Evolutionary conservation across 805 yeast species (phyloP).

Genomic region (Wickerhamomyces chaumierensis): DNA sequence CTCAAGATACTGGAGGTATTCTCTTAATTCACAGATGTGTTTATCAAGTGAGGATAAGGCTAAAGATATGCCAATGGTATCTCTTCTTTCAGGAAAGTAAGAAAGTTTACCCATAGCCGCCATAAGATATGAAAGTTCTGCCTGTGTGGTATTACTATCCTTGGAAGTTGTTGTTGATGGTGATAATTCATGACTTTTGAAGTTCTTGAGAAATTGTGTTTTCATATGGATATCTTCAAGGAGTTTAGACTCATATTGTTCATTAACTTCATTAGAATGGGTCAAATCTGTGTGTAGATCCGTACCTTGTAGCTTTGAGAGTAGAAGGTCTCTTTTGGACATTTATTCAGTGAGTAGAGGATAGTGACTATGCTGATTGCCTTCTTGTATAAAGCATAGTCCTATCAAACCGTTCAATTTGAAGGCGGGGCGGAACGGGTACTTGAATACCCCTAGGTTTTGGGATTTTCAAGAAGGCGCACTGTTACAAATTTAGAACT

Average conservation of each 20-base stretch:
- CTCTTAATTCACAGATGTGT: conserved; percentile 7
- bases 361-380: no score
- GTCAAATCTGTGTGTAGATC: not conserved
- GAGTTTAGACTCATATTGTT: conserved; percentile 4
- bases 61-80: conserved; percentile 13
- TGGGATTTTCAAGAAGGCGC: no score
- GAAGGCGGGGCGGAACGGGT: no score
- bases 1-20: not conserved
- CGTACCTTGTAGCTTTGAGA: not conserved
- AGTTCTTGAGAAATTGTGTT: conserved; percentile 4
- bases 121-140: conserved; percentile 4
- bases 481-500: no score
- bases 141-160: not conserved
- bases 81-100: conserved; percentile 14
- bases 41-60: conserved; percentile 8
- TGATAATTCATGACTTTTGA: conserved; percentile 4
- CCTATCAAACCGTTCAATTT: no score
- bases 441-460: no score
- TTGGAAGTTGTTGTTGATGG: not conserved
- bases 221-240: conserved; percentile 3
- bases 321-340: conserved; percentile 1
- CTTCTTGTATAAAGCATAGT: no score
- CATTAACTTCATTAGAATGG: conserved; percentile 1
- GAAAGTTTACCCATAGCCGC: conserved; percentile 11
- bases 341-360: no score